Percentiles rank a stretch among this genome's conserved stretches.
phyloP scores from a whole-genome alignment of 2,329 filamentous ascomycete species.

The Penicillium sp. region DNA sequence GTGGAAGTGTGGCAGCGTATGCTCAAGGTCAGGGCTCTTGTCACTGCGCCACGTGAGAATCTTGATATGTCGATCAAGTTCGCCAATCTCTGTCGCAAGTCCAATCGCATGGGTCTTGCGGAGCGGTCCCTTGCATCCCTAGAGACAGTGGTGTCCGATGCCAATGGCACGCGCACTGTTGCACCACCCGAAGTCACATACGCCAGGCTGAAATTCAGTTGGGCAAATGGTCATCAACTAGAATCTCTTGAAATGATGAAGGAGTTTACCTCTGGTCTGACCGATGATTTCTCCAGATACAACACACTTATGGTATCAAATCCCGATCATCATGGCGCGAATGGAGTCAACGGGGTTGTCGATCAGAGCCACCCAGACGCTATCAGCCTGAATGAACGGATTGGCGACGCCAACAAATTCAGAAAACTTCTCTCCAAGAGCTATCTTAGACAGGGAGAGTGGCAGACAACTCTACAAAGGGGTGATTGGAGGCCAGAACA shows the following conservation, averaged over 20 bases:
- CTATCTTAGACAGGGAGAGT: conserved; percentile 94
- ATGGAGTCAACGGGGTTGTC: conserved; percentile 50
- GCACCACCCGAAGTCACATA: conserved; percentile 79
- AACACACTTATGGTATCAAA: conserved; percentile 44
- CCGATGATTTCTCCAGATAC: conserved; percentile 56
- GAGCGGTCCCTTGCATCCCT: conserved; percentile 92
- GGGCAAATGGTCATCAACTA: conserved; percentile 75
- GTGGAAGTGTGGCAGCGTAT: conserved; percentile 98
- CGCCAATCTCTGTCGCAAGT: conserved; percentile 95
- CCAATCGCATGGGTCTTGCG: conserved; percentile 86
- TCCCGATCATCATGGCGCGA: conserved; percentile 43
- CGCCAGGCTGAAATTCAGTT: conserved; percentile 95
- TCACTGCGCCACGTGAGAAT: conserved; percentile 88
- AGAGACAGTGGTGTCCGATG: conserved; percentile 65
- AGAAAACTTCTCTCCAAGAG: conserved; percentile 83
- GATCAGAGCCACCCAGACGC: conserved; percentile 44
- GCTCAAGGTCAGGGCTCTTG: conserved; percentile 88
- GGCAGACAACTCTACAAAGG: conserved; percentile 82
- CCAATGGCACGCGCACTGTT: conserved; percentile 41
- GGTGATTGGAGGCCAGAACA: conserved; percentile 86
- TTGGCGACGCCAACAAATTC: conserved; percentile 56
- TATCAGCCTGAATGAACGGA: conserved; percentile 40
- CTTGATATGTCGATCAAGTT: conserved; percentile 99
- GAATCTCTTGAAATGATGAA: conserved; percentile 60
- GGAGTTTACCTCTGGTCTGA: conserved; percentile 61